Evolutionary conservation across 176 grass and related monocot genomes (phyloP), one percentile per base, ranked within the genome.

Genomic region (Bromus sterilis): DNA sequence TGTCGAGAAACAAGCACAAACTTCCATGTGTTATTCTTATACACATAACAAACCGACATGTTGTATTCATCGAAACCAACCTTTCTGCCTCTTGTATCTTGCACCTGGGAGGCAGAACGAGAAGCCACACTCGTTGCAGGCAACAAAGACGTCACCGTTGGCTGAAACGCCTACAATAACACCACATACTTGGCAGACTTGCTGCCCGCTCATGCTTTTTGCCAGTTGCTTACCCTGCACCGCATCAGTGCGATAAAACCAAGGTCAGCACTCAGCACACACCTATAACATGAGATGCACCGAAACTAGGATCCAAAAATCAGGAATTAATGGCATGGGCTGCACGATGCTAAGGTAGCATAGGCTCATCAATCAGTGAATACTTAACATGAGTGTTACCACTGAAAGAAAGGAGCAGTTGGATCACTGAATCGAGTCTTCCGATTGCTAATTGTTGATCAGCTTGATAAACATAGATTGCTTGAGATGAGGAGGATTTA

Each of bases 11-110:
- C 31, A 66, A 56, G 21, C 21, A 37, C n/a, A n/a, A 49, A n/a
- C 73, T 11, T 15, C 12, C 20, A 5, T 9, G 53, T n/a, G 21
- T 9, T 25, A 66, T 11, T 49, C 62, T 43, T 36, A 11, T 60
- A 16, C 62, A 77, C n/a, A 75, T 15, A 67, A 11, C 39, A 14
- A 42, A 11, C 37, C 0, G 34, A 76, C 37, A 23, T 53, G n/a
- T 9, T 11, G 10, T 26, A 13, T 9, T n/a, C n/a, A n/a, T n/a
- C n/a, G n/a, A n/a, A n/a, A n/a, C n/a, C n/a, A n/a, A 97, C 94
- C 94, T 91, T 89, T 91, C 20, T 89, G 93, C 77, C 93, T 90
- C 80, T 93, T 91, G 91, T 97, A 97, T 80, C 89, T 97, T 91
- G 91, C 94, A 97, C 42, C 91, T 86, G 23, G 91, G 18, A 88